Percentiles rank a stretch among this genome's conserved stretches.
These are phyloP conservation scores for Blastobotrys ciferrii DNA, from an alignment of 1,139 yeast genomes.

Conservation along the genomic window DNA sequence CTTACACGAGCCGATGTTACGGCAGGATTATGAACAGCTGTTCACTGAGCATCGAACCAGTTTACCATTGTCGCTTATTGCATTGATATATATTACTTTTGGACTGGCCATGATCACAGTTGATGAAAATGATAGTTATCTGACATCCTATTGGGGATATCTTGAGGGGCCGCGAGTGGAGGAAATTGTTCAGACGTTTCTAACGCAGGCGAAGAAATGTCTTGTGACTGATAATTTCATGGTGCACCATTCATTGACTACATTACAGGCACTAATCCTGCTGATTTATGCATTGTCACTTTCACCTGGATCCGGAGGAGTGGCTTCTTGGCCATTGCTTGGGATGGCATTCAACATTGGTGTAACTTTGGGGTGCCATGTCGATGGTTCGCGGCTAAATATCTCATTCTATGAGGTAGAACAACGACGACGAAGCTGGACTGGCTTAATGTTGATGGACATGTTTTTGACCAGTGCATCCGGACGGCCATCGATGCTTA, in stretches of 20 bases:
- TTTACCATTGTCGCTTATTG: not conserved
- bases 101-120: conserved; percentile 30
- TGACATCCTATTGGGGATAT: not conserved
- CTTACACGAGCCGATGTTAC: conserved; percentile 4
- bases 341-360: conserved; percentile 3
- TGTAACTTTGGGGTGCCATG: conserved; percentile 7
- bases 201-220: conserved; percentile 6
- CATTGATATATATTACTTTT: conserved; percentile 1
- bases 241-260: conserved; percentile 2
- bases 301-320: not conserved
- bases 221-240: conserved; percentile 6
- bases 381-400: conserved; percentile 1
- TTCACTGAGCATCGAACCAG: not conserved
- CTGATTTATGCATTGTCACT: conserved; percentile 3
- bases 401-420: conserved; percentile 1
- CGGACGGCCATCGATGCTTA: conserved; percentile 1
- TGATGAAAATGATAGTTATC: conserved; percentile 34
- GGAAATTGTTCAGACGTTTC: conserved; percentile 1
- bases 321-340: conserved; percentile 3
- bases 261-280: conserved; percentile 5
- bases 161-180: not conserved
- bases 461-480: conserved; percentile 6
- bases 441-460: conserved; percentile 9
- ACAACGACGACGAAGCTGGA: conserved; percentile 7
- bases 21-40: conserved; percentile 5